Conservation (phyloP, 2,329 filamentous ascomycete species). For the Septoria petroselini region DNA sequence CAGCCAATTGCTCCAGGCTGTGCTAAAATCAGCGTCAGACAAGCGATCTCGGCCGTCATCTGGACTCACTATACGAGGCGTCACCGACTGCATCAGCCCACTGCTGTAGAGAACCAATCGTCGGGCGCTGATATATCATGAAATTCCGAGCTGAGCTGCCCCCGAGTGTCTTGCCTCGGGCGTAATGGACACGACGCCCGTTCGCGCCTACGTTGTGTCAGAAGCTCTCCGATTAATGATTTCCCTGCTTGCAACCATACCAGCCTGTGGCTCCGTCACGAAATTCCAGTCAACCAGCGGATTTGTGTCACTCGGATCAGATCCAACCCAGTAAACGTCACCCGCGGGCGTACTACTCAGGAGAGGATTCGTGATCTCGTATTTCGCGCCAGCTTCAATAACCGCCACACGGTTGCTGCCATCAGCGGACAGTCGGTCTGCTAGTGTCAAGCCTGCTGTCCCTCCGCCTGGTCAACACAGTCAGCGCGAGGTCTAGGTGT, state of each 20-base stretch:
- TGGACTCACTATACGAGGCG: too few relatives aligned
- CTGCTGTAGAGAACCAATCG: conserved; percentile 13
- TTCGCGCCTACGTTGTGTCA: conserved; percentile 33
- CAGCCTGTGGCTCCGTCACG: conserved; percentile 29
- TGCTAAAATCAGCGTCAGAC: too few relatives aligned
- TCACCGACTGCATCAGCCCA: conserved; percentile 39
- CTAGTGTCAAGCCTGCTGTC: background rate
- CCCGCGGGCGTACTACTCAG: background rate
- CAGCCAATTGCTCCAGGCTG: too few relatives aligned
- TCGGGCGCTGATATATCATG: conserved; percentile 24
- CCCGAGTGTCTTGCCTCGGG: conserved; percentile 34
- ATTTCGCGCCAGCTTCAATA: conserved; percentile 29
- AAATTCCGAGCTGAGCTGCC: conserved; percentile 26
- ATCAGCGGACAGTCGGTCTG: background rate
- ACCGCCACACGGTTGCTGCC: conserved; percentile 16
- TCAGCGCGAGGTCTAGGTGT: too few relatives aligned
- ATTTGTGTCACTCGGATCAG: conserved; percentile 1
- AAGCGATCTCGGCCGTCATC: too few relatives aligned
- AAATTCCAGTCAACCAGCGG: conserved; percentile 21
- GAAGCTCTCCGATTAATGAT: too few relatives aligned
- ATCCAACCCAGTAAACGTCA: conserved; percentile 4
- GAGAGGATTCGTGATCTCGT: conserved; percentile 21
- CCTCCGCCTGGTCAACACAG: too few relatives aligned
- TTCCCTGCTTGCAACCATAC: conserved; percentile 8
- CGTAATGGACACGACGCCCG: too few relatives aligned